These are phyloP conservation scores for Calamus simplicifolius DNA, from an alignment of 176 grass and related monocot species.

Conservation along the genomic window DNA sequence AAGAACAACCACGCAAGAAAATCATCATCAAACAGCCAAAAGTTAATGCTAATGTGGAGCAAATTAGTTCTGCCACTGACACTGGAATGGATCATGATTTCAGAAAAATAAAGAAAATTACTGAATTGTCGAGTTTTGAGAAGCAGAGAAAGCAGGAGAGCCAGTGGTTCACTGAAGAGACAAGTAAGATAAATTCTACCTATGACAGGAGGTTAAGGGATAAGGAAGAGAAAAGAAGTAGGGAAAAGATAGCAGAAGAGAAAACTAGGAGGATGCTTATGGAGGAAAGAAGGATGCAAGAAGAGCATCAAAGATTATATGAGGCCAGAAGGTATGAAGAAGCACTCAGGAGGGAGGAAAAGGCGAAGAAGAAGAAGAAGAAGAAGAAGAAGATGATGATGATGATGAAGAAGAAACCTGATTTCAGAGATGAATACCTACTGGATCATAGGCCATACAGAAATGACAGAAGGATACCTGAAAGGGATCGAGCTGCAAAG, in stretches of 20 bases:
- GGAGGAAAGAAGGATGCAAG: conserved; percentile 41
- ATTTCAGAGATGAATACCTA: conserved; percentile 79
- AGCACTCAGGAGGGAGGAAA: conserved; percentile 58
- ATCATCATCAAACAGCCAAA: conserved; percentile 93
- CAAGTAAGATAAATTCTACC: conserved; percentile 37
- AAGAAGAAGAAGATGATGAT: conserved; percentile 94
- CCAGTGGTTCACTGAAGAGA: conserved; percentile 40
- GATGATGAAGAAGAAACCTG: conserved; percentile 82
- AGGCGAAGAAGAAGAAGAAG: conserved; percentile 68
- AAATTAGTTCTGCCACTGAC: conserved; percentile 15
- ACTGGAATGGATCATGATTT: conserved; percentile 38
- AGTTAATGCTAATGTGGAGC: conserved; percentile 27
- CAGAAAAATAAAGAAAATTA: conserved; percentile 69
- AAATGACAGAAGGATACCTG: conserved; percentile 75
- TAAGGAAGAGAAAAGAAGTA: conserved; percentile 41
- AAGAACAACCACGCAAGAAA: conserved; percentile 60
- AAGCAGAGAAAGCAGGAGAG: conserved; percentile 40
- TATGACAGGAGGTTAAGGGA: conserved; percentile 27
- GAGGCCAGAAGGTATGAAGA: conserved; percentile 53
- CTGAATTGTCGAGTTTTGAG: conserved; percentile 64
- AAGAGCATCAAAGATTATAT: conserved; percentile 34
- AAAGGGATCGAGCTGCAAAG: conserved; percentile 53
- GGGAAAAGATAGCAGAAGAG: conserved; percentile 24
- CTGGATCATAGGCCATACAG: conserved; percentile 65
- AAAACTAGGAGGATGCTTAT: conserved; percentile 47